phyloP scores from a whole-genome alignment of 2,329 filamentous ascomycete genomes.

The Ophiobolus disseminans region DNA sequence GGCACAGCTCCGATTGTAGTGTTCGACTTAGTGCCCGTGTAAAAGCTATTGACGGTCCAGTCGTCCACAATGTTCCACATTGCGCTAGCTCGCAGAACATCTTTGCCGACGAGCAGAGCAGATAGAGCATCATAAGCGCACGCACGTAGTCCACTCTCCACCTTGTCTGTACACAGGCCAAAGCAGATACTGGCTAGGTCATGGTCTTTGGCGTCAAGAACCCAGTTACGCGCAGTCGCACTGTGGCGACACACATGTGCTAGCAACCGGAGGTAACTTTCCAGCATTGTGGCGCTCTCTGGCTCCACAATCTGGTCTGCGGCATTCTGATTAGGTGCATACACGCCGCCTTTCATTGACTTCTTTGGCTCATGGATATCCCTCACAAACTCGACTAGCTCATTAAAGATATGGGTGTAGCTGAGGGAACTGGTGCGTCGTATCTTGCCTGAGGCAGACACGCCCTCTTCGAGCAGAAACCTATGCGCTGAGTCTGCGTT shows the following conservation, averaged over 20 bases:
- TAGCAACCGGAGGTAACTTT: conserved; percentile 89
- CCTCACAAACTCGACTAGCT: conserved; percentile 82
- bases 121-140: conserved; percentile 82
- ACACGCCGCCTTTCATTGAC: conserved; percentile 68
- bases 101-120: conserved; percentile 78
- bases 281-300: conserved; percentile 95
- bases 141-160: conserved; percentile 79
- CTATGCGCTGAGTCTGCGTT: conserved; percentile 86
- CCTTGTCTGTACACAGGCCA: conserved; percentile 76
- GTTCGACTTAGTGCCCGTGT: conserved; percentile 40
- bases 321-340: conserved; percentile 40
- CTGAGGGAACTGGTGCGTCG: conserved; percentile 84
- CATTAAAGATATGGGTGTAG: conserved; percentile 91
- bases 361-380: conserved; percentile 76
- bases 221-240: conserved; percentile 72
- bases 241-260: conserved; percentile 82
- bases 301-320: conserved; percentile 76
- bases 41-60: conserved; percentile 65
- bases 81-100: conserved; percentile 67
- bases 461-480: conserved; percentile 85
- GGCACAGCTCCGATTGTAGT: conserved; percentile 29
- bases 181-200: conserved; percentile 77
- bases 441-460: conserved; percentile 74
- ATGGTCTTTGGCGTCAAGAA: conserved; percentile 72
- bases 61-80: conserved; percentile 84